Evolutionary conservation across 148 eudicot species (phyloP), one percentile per base, ranked within the genome.

Genomic region (Arbutus unedo): DNA sequence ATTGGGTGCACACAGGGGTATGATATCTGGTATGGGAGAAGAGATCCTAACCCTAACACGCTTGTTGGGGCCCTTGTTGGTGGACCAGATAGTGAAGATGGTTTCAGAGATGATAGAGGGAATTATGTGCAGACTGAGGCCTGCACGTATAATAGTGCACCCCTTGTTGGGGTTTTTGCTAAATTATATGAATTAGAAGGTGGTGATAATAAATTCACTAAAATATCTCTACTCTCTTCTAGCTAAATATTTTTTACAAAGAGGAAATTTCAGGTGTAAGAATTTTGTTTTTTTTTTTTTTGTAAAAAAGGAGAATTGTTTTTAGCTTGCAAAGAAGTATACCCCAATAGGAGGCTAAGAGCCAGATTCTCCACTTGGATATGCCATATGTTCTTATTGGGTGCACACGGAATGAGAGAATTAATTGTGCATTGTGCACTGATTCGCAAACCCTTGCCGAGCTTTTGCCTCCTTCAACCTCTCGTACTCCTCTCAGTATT

Each of bases 1-100:
- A 92, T 96, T 1, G 98, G 99, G 53, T 96, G 99, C 88, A 96
- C 97, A 5, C 94, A 96, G 59, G 98, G 99, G 54, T 94, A 94
- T 38, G 98, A 93, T 55, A 84, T 82, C 48, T 96, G 98, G 97
- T 96, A 91, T 71, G 89, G 91, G 0, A 83, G 85, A 4, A 6
- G 31, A 8, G 85, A 84, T 0, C 90, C 91, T 0, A 96, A 96
- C 88, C 99, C 99, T 0, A 93, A 93, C 70, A 85, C 88, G 5
- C 15, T 96, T 0, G 80, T 85, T 25, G 99, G 99, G 79, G 99
- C 98, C 0, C 50, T 96, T 43, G 99, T 96, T 6, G 99, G 99
- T 18, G 99, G 99, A 15, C 99, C 99, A 0, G 91, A 93, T 85
- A 54, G 53, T 2, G 68, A 87, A 4, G 99, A 96, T 54, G 55